phyloP scores from a whole-genome alignment of 768 basidiomycete genomes.

The Agrocybe chaxingu region DNA sequence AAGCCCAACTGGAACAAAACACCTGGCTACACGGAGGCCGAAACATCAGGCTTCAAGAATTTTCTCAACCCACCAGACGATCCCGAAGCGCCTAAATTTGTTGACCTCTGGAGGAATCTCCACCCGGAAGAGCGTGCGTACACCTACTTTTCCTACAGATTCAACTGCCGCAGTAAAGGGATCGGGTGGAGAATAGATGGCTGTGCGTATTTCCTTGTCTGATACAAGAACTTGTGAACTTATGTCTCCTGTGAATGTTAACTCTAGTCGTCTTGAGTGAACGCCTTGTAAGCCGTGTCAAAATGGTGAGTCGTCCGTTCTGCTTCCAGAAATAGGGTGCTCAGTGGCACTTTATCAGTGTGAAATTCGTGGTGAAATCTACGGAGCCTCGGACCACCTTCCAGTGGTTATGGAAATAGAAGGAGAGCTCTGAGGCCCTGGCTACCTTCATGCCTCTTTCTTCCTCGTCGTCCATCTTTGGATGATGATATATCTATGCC shows the following conservation, averaged over 20 bases:
- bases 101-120: conserved; percentile 76
- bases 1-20: conserved; percentile 86
- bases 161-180: conserved; percentile 75
- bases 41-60: conserved; percentile 70
- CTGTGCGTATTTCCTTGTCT: conserved; percentile 44
- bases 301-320: conserved; percentile 37
- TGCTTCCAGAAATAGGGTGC: not conserved
- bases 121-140: conserved; percentile 73
- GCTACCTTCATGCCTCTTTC: not conserved
- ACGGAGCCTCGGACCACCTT: conserved; percentile 80
- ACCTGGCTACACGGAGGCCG: conserved; percentile 79
- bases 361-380: conserved; percentile 82
- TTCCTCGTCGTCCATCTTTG: not conserved
- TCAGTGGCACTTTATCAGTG: conserved; percentile 38
- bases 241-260: not conserved
- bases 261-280: conserved; percentile 71
- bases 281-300: conserved; percentile 58
- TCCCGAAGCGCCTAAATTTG: conserved; percentile 45
- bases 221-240: not conserved
- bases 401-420: conserved; percentile 78
- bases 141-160: conserved; percentile 83
- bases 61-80: conserved; percentile 55
- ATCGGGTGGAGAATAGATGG: conserved; percentile 88
- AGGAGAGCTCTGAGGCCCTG: conserved; percentile 28
- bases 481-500: no score